A percentile compares a stretch with the other conserved stretches of the same genome.
These are phyloP conservation scores for Vaccinium macrocarpon DNA, from an alignment of 148 eudicot genomes.

Conservation along the genomic window DNA sequence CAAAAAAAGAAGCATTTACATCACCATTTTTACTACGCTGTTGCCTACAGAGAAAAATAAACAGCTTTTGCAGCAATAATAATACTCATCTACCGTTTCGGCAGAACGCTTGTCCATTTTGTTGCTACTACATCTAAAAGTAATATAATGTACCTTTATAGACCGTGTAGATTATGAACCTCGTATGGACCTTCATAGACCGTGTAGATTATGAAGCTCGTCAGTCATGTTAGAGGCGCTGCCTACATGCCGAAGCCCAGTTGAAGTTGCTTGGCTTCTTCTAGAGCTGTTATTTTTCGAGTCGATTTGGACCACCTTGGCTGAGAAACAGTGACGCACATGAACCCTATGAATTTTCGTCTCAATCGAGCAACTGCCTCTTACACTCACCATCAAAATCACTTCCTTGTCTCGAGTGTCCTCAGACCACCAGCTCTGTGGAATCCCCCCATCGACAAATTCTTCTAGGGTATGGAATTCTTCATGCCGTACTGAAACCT, in stretches of 20 bases:
- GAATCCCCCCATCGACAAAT: conserved; percentile 55
- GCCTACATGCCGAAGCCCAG: conserved; percentile 33
- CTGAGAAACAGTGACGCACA: conserved; percentile 62
- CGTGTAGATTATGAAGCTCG: conserved; percentile 17
- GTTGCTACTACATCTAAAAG: not conserved
- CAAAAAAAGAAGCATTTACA: conserved; percentile 15
- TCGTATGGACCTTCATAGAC: conserved; percentile 9
- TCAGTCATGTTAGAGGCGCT: conserved; percentile 33
- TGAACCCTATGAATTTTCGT: conserved; percentile 41
- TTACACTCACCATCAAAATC: conserved; percentile 43
- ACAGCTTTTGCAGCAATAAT: not conserved
- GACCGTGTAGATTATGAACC: too few species aligned
- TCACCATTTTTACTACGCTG: not conserved
- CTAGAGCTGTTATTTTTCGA: conserved; percentile 48
- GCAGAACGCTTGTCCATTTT: not conserved
- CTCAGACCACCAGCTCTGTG: conserved; percentile 82
- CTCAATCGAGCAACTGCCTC: conserved; percentile 49
- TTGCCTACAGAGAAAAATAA: conserved; percentile 1
- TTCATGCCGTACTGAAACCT: conserved; percentile 62
- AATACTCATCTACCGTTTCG: not conserved
- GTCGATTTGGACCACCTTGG: conserved; percentile 41
- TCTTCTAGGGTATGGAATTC: conserved; percentile 67
- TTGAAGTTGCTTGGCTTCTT: conserved; percentile 32
- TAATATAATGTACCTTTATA: not conserved
- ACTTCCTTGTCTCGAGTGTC: conserved; percentile 78